phyloP scores from a whole-genome alignment of 2,329 filamentous ascomycete species.

The Xylariomycetidae sp. region DNA sequence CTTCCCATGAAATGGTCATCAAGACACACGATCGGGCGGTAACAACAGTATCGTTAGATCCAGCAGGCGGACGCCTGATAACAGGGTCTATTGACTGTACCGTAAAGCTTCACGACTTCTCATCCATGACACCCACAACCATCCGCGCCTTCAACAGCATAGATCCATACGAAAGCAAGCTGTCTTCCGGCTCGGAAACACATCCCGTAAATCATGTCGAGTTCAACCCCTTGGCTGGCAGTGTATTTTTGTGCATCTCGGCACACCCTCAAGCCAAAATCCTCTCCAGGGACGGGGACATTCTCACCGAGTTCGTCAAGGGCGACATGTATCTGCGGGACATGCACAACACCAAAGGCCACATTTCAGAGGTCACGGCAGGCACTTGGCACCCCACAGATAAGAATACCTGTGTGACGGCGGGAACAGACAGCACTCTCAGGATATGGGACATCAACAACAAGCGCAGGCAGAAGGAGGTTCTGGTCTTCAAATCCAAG shows the following conservation, averaged over 20 bases:
- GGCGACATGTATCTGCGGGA: slow-evolving; percentile 98
- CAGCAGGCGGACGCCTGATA: slow-evolving; percentile 76
- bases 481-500: slow-evolving; percentile 93
- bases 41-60: slow-evolving; percentile 79
- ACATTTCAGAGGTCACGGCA: slow-evolving; percentile 85
- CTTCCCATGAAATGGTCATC: slow-evolving; percentile 87
- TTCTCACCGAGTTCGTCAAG: slow-evolving; percentile 85
- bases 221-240: slow-evolving; percentile 79
- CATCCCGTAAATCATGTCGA: slow-evolving; percentile 83
- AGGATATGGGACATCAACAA: slow-evolving; percentile 97
- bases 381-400: slow-evolving; percentile 90
- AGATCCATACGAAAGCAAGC: slow-evolving; percentile 77
- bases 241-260: slow-evolving; percentile 79
- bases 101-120: slow-evolving; percentile 90
- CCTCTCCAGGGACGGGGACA: slow-evolving; percentile 81
- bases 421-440: slow-evolving; percentile 90
- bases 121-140: slow-evolving; percentile 91
- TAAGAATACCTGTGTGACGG: slow-evolving; percentile 80
- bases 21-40: slow-evolving; percentile 89
- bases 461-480: slow-evolving; percentile 82
- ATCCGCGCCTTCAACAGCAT: slow-evolving; percentile 89
- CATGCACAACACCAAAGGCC: slow-evolving; percentile 96
- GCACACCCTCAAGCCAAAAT: slow-evolving; percentile 89
- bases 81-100: slow-evolving; percentile 91
- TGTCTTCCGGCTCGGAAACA: slow-evolving; percentile 67